Percentiles rank a stretch among this genome's conserved stretches.
Evolutionary conservation across 108 stramenopile species (phyloP).

Genomic region (Cyclotella baltica): DNA sequence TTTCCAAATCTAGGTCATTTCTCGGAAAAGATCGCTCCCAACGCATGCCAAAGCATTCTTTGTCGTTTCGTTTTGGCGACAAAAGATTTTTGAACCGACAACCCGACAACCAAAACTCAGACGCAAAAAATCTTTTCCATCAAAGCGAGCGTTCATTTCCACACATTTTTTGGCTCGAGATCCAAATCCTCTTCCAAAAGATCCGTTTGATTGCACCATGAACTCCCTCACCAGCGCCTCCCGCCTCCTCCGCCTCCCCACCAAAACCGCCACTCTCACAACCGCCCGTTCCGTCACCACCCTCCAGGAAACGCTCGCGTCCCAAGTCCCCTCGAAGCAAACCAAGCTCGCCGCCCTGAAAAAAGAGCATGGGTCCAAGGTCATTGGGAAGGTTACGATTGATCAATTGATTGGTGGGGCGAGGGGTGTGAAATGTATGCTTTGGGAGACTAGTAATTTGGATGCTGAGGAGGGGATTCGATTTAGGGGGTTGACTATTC

Average conservation of each 20-base stretch:
- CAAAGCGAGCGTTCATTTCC: no score
- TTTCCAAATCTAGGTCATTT: no score
- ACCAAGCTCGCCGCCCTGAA: constrained; percentile 85
- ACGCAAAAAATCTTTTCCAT: no score
- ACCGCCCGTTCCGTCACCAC: constrained; percentile 73
- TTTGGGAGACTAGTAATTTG: constrained; percentile 99
- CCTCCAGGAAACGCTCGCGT: constrained; percentile 90
- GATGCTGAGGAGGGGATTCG: constrained; percentile 99
- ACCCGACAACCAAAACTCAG: no score
- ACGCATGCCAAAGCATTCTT: no score
- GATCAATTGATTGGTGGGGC: constrained; percentile 98
- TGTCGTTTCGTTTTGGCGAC: no score
- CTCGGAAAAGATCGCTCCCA: no score
- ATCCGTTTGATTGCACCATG: constrained; percentile 2
- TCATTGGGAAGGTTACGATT: constrained; percentile 97
- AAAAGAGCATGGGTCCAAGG: constrained; percentile 95
- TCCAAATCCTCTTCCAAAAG: no score
- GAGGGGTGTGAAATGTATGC: constrained; percentile 98
- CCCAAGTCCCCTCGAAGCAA: constrained; percentile 96
- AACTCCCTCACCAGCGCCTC: constrained; percentile 19
- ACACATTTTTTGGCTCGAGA: no score
- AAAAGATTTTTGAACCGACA: no score
- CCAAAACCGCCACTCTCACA: background rate
- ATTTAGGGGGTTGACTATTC: constrained; percentile 98
- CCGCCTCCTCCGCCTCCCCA: background rate